Evolutionary conservation across 345 rosid species (phyloP).

Genomic region (Hirschfeldia incana): DNA sequence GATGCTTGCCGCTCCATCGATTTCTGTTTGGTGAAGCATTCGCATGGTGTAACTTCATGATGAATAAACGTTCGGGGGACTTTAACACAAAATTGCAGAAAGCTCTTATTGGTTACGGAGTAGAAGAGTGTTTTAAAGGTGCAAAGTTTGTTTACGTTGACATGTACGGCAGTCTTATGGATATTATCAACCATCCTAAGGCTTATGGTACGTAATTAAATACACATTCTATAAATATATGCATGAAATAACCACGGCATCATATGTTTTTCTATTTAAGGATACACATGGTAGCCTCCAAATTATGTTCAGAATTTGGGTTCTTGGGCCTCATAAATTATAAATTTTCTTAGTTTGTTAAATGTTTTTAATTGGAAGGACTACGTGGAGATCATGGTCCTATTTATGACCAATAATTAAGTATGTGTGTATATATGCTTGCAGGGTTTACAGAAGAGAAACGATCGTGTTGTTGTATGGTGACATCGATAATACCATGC

Average conservation of each 20-base stretch:
- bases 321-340: too few relatives aligned
- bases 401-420: neutral
- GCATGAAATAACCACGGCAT: neutral
- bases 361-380: too few relatives aligned
- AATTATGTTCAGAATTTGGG: too few relatives aligned
- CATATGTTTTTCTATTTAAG: neutral
- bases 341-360: too few relatives aligned
- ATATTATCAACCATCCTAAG: slow-evolving; percentile 32
- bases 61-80: slow-evolving; percentile 9
- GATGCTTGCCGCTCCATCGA: slow-evolving; percentile 35
- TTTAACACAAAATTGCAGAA: slow-evolving; percentile 34
- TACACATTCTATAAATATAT: neutral
- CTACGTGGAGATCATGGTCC: too few relatives aligned
- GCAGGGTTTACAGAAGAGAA: slow-evolving; percentile 31
- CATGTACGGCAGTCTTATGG: slow-evolving; percentile 33
- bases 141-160: slow-evolving; percentile 39
- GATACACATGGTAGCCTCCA: neutral
- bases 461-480: slow-evolving; percentile 35
- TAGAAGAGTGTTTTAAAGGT: slow-evolving; percentile 27
- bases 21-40: slow-evolving; percentile 3
- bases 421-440: neutral
- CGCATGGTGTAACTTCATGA: slow-evolving; percentile 24
- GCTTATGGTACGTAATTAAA: slow-evolving; percentile 31
- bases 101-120: slow-evolving; percentile 22
- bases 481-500: slow-evolving; percentile 29